These are phyloP conservation scores for Pyrrhoderma noxium DNA, from an alignment of 1,284 basidiomycete genomes.

Conservation along the genomic window DNA sequence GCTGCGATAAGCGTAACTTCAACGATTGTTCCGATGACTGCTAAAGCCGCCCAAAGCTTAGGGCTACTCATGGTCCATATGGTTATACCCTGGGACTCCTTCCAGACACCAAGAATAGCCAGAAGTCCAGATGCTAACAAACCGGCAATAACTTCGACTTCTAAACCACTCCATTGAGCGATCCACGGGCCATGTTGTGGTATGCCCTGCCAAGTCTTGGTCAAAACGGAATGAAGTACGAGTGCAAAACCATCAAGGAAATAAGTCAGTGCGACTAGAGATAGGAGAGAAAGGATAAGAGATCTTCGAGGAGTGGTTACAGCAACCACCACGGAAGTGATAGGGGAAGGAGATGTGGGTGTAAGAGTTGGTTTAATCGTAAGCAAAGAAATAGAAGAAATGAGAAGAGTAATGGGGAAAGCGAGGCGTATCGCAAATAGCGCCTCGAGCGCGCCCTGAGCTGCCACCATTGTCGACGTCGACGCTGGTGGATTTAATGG, in stretches of 20 bases:
- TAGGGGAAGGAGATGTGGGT: constrained; percentile 37
- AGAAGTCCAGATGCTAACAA: constrained; percentile 60
- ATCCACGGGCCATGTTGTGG: constrained; percentile 14
- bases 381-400: constrained; percentile 53
- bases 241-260: constrained; percentile 77
- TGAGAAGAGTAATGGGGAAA: constrained; percentile 55
- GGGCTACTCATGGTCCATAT: constrained; percentile 62
- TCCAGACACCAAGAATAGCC: constrained; percentile 66
- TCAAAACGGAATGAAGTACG: constrained; percentile 53
- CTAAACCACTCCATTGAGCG: constrained; percentile 52
- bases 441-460: constrained; percentile 29
- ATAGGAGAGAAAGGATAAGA: constrained; percentile 61
- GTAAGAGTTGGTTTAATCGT: constrained; percentile 41
- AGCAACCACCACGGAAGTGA: constrained; percentile 69
- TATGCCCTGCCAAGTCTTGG: constrained; percentile 48
- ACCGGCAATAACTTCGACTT: constrained; percentile 59
- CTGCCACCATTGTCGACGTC: constrained; percentile 19
- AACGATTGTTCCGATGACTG: constrained; percentile 52
- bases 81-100: constrained; percentile 61
- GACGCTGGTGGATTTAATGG: constrained; percentile 13
- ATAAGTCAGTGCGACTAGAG: constrained; percentile 72
- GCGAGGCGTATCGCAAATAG: constrained; percentile 53
- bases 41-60: constrained; percentile 42
- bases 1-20: constrained; percentile 48
- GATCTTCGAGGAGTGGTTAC: constrained; percentile 62